Evolutionary conservation across 345 rosid species (phyloP).

Genomic region (Odontarrhena argentea): DNA sequence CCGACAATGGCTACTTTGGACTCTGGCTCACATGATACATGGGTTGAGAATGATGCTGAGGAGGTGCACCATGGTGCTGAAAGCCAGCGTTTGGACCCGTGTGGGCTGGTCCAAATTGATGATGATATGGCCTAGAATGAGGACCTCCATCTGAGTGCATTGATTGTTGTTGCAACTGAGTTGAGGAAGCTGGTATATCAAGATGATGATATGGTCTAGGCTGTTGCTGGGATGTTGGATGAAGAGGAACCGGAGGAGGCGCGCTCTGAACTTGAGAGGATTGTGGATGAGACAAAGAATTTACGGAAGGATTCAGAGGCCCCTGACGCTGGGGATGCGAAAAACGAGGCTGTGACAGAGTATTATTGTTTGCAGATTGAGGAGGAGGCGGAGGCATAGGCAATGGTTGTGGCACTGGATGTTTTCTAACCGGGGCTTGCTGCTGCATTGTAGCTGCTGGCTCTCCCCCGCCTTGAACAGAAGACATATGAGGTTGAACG

Average conservation of each 20-base stretch:
- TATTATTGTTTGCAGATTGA: slow-evolving; percentile 48
- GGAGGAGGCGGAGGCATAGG: slow-evolving; percentile 52
- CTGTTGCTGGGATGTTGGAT: slow-evolving; percentile 58
- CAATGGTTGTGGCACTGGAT: slow-evolving; percentile 53
- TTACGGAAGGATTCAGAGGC: slow-evolving; percentile 53
- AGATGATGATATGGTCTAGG: slow-evolving; percentile 55
- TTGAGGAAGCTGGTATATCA: slow-evolving; percentile 55
- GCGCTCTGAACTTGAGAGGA: slow-evolving; percentile 57
- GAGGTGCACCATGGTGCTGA: slow-evolving; percentile 67
- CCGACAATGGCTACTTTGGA: slow-evolving; percentile 15
- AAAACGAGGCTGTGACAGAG: slow-evolving; percentile 65
- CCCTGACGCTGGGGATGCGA: slow-evolving; percentile 70
- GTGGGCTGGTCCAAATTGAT: slow-evolving; percentile 62
- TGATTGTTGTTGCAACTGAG: slow-evolving; percentile 77
- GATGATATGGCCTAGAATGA: slow-evolving; percentile 67
- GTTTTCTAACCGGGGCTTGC: slow-evolving; percentile 62
- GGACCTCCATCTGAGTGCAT: slow-evolving; percentile 56
- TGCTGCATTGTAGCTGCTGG: slow-evolving; percentile 52
- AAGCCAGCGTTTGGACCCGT: slow-evolving; percentile 68
- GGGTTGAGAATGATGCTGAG: slow-evolving; percentile 75
- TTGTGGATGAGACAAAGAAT: slow-evolving; percentile 56
- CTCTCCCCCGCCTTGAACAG: slow-evolving; percentile 56
- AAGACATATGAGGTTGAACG: slow-evolving; percentile 51
- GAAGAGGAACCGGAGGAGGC: slow-evolving; percentile 56
- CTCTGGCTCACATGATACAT: slow-evolving; percentile 71